Percentiles rank a stretch among this genome's conserved stretches.
Conservation (phyloP, 352 stramenopile species). For the Albugo candida region DNA sequence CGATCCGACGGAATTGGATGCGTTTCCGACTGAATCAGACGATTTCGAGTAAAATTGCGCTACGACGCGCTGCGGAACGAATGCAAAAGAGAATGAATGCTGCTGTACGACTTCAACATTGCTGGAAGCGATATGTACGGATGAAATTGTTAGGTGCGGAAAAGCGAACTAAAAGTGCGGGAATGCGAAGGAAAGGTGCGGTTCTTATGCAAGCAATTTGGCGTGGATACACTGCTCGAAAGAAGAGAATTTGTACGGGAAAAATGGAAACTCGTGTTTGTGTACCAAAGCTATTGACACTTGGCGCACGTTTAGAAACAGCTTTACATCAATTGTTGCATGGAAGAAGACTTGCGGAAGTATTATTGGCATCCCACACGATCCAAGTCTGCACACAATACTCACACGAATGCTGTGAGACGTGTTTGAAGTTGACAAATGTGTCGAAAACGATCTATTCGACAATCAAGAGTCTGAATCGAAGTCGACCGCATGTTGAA, state of each 20-base stretch:
- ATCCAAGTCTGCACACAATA: slow-evolving; percentile 85
- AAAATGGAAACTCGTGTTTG: slow-evolving; percentile 1
- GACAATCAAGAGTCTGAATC: slow-evolving; percentile 86
- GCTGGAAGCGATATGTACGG: slow-evolving; percentile 20
- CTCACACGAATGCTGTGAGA: slow-evolving; percentile 77
- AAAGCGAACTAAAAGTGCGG: slow-evolving; percentile 10
- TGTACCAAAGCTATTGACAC: slow-evolving; percentile 19
- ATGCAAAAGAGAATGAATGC: background rate
- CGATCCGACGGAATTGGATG: slow-evolving; percentile 11
- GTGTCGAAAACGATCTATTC: slow-evolving; percentile 82
- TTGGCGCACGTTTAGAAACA: slow-evolving; percentile 40
- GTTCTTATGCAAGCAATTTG: too few relatives aligned
- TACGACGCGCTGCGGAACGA: too few relatives aligned
- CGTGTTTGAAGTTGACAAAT: slow-evolving; percentile 58
- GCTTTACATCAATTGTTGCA: slow-evolving; percentile 53
- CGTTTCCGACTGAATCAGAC: slow-evolving; percentile 7
- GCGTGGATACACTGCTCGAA: too few relatives aligned
- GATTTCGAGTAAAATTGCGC: background rate
- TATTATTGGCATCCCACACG: slow-evolving; percentile 81
- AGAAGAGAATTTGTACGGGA: background rate
- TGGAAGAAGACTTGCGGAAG: slow-evolving; percentile 77
- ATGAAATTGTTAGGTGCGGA: too few relatives aligned
- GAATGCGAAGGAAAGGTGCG: slow-evolving; percentile 8
- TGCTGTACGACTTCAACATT: slow-evolving; percentile 16
- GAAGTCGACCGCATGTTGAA: slow-evolving; percentile 87